Base-by-base conservation (phyloP, 2,329 filamentous ascomycete genomes). In the Hypoxylon sp. region DNA sequence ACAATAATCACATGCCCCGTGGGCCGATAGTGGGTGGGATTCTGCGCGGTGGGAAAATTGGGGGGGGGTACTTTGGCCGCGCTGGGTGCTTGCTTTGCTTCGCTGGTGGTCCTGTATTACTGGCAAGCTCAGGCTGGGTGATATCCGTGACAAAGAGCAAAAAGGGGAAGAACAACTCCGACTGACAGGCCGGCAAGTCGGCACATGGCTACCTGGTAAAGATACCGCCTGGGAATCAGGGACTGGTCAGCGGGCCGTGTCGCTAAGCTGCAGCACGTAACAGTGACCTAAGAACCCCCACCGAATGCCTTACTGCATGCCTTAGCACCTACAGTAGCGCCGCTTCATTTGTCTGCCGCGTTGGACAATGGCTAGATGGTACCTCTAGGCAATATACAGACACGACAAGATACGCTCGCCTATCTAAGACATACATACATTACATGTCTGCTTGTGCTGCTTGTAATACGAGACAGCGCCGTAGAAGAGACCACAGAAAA, bases 1-100 rank as follows among this genome's bases (percentile, higher is more conserved):
- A n/a, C n/a, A n/a, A n/a, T n/a, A n/a, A 61, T 69, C 60, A 69
- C 68, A 70, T 69, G 64, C 65, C 63, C 63, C 52, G 42, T 23
- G 49, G 41, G 23, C 7, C 21, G 24, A 43, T 6, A 23, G 37
- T 40, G 37, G 37, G 13, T 40, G 46, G 47, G 31, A n/a, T n/a
- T n/a, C n/a, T n/a, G n/a, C n/a, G n/a, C n/a, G n/a, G n/a, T n/a
- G n/a, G n/a, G n/a, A n/a, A n/a, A n/a, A n/a, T n/a, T n/a, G n/a
- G n/a, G n/a, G n/a, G n/a, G n/a, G n/a, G n/a, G n/a, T n/a, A n/a
- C n/a, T n/a, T n/a, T n/a, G n/a, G 31, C 10, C 23, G 43, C 40
- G 18, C 27, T 18, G n/a, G n/a, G n/a, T 35, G 35, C 47, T 31
- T 37, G 20, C 13, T 17, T 31, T 20, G 42, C n/a, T 17, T 38